Evolutionary conservation across 306 rosid species (phyloP).

Genomic region (Cucumis cinereus): DNA sequence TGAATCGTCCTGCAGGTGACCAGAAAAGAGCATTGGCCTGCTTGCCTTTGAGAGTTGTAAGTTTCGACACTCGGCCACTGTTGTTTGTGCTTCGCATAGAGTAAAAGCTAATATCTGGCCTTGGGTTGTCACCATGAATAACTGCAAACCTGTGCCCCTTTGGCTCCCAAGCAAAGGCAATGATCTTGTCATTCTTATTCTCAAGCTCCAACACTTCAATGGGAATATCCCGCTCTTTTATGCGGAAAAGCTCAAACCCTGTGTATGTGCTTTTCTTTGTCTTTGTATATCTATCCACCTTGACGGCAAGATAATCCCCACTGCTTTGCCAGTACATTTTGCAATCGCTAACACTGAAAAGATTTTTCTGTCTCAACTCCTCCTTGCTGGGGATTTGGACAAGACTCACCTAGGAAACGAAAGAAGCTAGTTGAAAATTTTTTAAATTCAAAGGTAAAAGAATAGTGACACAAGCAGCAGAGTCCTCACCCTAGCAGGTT

Average conservation of each 20-base stretch:
- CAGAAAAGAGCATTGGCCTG: conserved; percentile 81
- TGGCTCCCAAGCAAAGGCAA: conserved; percentile 93
- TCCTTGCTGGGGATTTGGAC: conserved; percentile 78
- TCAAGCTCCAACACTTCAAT: conserved; percentile 82
- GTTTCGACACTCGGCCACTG: conserved; percentile 66
- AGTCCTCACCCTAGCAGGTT: conserved; percentile 71
- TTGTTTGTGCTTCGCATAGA: conserved; percentile 52
- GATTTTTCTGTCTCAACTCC: conserved; percentile 74
- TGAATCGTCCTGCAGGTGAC: conserved; percentile 71
- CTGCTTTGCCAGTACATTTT: conserved; percentile 90
- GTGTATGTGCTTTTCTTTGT: conserved; percentile 72
- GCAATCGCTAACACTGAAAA: conserved; percentile 78
- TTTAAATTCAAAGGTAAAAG: neutral
- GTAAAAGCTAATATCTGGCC: conserved; percentile 71
- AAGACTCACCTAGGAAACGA: conserved; percentile 57
- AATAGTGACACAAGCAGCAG: neutral
- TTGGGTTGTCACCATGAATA: conserved; percentile 77
- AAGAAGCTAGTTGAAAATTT: neutral
- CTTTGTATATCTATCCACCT: conserved; percentile 65
- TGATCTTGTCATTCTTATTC: conserved; percentile 77
- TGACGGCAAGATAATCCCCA: conserved; percentile 84
- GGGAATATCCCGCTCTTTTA: conserved; percentile 76
- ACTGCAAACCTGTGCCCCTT: conserved; percentile 76
- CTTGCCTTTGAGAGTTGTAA: conserved; percentile 66
- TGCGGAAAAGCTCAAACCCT: conserved; percentile 78